Conservation (phyloP, 164 flowering plant species). For the Litsea cubeba region DNA sequence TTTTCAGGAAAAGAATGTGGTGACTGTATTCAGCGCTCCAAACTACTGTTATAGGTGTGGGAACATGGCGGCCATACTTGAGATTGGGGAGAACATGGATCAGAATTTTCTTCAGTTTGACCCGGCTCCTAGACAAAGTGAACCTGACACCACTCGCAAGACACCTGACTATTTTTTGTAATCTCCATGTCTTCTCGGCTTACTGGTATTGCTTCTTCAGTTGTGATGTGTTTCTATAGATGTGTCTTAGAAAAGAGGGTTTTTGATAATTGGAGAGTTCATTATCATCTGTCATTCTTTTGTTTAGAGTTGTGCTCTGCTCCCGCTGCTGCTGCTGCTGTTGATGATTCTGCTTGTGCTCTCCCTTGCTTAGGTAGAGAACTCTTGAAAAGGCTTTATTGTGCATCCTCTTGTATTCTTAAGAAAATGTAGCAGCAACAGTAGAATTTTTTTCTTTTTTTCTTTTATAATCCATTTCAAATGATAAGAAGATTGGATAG, state of each 20-base stretch:
- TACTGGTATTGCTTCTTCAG: conserved; percentile 17
- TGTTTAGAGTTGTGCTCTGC: conserved; percentile 21
- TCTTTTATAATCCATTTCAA: background rate
- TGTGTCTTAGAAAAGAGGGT: conserved; percentile 26
- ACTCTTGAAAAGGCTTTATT: conserved; percentile 10
- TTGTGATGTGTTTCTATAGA: conserved; percentile 21
- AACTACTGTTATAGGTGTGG: conserved; percentile 51
- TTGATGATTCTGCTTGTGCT: conserved; percentile 3
- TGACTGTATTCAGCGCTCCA: conserved; percentile 47
- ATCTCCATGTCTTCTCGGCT: conserved; percentile 12
- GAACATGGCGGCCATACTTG: conserved; percentile 52
- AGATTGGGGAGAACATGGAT: conserved; percentile 46
- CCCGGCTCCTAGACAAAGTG: conserved; percentile 44
- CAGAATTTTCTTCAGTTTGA: conserved; percentile 48
- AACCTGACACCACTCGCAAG: conserved; percentile 46
- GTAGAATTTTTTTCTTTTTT: conserved; percentile 6
- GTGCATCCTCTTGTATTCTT: conserved; percentile 15
- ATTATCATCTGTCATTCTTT: conserved; percentile 18
- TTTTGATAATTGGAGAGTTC: conserved; percentile 16
- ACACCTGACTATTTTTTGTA: conserved; percentile 50
- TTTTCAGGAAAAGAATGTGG: conserved; percentile 44
- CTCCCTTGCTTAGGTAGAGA: conserved; percentile 6
- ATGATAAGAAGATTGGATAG: background rate
- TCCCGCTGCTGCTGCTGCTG: conserved; percentile 11
- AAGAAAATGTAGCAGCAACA: conserved; percentile 20